These are phyloP conservation scores for Stenocarpella maydis DNA, from an alignment of 2,329 filamentous ascomycete species.

Conservation along the genomic window DNA sequence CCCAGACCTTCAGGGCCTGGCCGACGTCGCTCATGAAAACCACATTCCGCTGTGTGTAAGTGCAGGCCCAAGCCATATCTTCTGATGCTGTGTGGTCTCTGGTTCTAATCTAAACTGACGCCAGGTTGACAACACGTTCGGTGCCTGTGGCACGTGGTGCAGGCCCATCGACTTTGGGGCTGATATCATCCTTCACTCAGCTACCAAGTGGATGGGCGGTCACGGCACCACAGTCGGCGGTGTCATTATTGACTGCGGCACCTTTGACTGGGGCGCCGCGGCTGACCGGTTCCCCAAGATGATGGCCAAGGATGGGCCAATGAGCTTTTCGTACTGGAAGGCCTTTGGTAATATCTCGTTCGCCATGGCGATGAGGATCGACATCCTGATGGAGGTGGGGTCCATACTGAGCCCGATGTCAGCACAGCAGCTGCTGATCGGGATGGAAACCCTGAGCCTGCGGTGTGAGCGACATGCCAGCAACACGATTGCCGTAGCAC, in stretches of 20 bases:
- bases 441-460: conserved; percentile 88
- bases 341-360: conserved; percentile 86
- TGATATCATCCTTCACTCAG: conserved; percentile 93
- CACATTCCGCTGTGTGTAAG: conserved; percentile 69
- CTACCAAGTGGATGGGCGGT: conserved; percentile 96
- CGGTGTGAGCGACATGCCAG: conserved; percentile 85
- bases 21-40: conserved; percentile 75
- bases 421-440: conserved; percentile 89
- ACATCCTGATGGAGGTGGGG: conserved; percentile 88
- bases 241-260: conserved; percentile 85
- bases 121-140: conserved; percentile 87
- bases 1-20: conserved; percentile 88
- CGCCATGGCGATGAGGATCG: conserved; percentile 85
- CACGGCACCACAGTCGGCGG: conserved; percentile 93
- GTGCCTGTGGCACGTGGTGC: conserved; percentile 88
- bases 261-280: conserved; percentile 92
- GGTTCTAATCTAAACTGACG: background rate
- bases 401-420: conserved; percentile 86
- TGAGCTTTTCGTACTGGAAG: conserved; percentile 93
- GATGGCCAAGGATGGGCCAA: conserved; percentile 88
- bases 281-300: conserved; percentile 90
- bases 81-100: no score
- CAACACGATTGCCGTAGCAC: conserved; percentile 82
- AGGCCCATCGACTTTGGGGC: conserved; percentile 89
- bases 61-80: background rate